Base-by-base conservation (phyloP, 2,329 filamentous ascomycete species). In the Diaporthe citrichinensis region DNA sequence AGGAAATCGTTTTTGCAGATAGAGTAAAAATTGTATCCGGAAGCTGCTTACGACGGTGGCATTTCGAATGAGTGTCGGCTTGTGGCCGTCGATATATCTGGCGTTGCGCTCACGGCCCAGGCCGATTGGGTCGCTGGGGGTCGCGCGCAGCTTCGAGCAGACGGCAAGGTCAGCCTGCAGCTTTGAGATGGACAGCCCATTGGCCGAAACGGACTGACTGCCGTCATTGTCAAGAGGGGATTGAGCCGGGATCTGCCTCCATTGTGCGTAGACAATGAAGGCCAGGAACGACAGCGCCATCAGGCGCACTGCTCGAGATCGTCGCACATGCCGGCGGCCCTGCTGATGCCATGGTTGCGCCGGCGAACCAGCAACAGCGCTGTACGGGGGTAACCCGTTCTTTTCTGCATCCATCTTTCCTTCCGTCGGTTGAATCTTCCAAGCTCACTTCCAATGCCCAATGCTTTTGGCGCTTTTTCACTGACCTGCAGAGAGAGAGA, bases 61-160 rank as follows among this genome's bases (percentile, higher is more conserved):
- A 80, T 94, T 94, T 76, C 87, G 89, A 78, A 94, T 92, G 55
- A 94, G 86, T 0, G 91, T 91, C 0, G 92, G 88, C 77, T 87
- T 88, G 72, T 88, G 87, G 71, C 90, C 90, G 4, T 90, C 86
- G 58, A 92, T 82, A 79, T 90, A 92, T 65, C 92, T 88, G 28
- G 90, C 90, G 80, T 92, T 94, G 78, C 86, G 86, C 44, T 90
- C 86, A 28, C 92, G 89, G 4, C 90, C 90, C 6, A 84, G 80
- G 28, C 90, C 90, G 49, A 86, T 86, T 1, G 90, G 90, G 76
- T 92, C 90, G 67, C 86, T 80, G 0, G 91, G 91, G 78, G 87
- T 89, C 61, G 84, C 83, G 49, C 86, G 88, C 59, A 94, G 85
- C 80, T 86, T 87, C 44, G 87, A 84, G 82, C 92, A 94, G 2